A percentile compares a stretch with the other conserved stretches of the same genome.
Evolutionary conservation across 352 stramenopile genomes (phyloP).

Genomic region (Phytophthora tubulina): DNA sequence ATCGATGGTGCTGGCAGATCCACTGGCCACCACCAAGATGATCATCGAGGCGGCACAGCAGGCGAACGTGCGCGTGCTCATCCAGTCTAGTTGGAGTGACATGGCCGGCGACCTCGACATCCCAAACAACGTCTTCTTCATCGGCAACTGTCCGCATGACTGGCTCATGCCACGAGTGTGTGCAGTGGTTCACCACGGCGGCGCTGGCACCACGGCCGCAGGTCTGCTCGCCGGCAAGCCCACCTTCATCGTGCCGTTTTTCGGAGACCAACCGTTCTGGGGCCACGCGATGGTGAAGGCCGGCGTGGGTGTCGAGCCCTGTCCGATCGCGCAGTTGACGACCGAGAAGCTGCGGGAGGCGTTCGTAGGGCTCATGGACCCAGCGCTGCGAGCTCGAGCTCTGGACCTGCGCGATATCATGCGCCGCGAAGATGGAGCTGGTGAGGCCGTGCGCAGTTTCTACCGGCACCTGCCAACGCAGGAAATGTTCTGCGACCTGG

Average conservation of each 20-base stretch:
- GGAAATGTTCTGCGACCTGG: slow-evolving; percentile 84
- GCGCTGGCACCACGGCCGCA: slow-evolving; percentile 42
- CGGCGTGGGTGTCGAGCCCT: slow-evolving; percentile 81
- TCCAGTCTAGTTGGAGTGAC: slow-evolving; percentile 38
- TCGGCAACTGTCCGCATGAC: slow-evolving; percentile 34
- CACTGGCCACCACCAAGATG: slow-evolving; percentile 28
- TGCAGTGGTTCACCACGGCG: slow-evolving; percentile 30
- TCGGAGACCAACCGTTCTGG: slow-evolving; percentile 95
- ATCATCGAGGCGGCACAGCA: slow-evolving; percentile 28
- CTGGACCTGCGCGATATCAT: slow-evolving; percentile 61
- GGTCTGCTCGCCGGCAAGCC: slow-evolving; percentile 89
- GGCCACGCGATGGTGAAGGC: slow-evolving; percentile 75
- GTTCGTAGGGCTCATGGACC: slow-evolving; percentile 59
- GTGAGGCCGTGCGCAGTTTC: slow-evolving; percentile 80
- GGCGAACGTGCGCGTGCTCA: slow-evolving; percentile 21
- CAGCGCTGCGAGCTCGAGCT: slow-evolving; percentile 55
- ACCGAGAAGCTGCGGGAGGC: slow-evolving; percentile 72
- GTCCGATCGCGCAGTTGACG: slow-evolving; percentile 78
- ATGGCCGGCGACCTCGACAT: slow-evolving; percentile 35
- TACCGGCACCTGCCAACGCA: slow-evolving; percentile 81
- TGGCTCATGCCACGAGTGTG: slow-evolving; percentile 33
- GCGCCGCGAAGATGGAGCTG: slow-evolving; percentile 80
- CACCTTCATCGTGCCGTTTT: slow-evolving; percentile 95
- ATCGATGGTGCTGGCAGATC: slow-evolving; percentile 32
- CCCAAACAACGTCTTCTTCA: slow-evolving; percentile 29